Conservation (phyloP, 805 yeast species). For the Kluyveromyces starmeri region DNA sequence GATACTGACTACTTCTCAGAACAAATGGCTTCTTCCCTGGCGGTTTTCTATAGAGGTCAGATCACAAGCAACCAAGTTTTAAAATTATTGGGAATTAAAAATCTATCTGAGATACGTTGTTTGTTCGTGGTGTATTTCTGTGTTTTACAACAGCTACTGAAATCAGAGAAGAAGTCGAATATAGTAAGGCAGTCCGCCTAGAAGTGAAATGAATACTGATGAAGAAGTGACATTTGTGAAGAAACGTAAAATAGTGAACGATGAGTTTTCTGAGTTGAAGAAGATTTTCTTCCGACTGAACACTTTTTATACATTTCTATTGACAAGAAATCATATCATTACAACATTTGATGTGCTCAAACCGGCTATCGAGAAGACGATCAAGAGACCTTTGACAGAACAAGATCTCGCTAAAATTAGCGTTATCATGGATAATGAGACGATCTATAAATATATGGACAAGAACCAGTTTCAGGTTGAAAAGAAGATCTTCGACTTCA, state of each 20-base stretch:
- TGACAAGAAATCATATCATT: conserved; percentile 50
- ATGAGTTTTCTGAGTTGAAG: conserved; percentile 33
- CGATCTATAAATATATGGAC: conserved; percentile 68
- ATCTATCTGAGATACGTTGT: too few species aligned
- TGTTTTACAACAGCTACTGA: too few species aligned
- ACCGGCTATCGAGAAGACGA: conserved; percentile 42
- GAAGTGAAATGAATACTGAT: too few species aligned
- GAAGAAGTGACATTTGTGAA: conserved; percentile 4
- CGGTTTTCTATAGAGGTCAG: too few species aligned
- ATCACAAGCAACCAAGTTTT: too few species aligned
- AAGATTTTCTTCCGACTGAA: conserved; percentile 44
- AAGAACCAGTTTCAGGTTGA: conserved; percentile 50
- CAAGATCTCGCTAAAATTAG: conserved; percentile 59
- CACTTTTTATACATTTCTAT: conserved; percentile 54
- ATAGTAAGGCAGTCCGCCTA: too few species aligned
- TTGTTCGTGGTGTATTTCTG: too few species aligned
- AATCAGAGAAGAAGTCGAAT: too few species aligned
- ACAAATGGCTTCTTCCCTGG: too few species aligned
- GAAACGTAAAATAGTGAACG: conserved; percentile 13
- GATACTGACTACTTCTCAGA: too few species aligned
- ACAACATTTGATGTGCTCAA: conserved; percentile 48
- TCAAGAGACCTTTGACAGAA: conserved; percentile 35
- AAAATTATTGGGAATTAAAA: too few species aligned
- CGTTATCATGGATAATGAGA: conserved; percentile 57
- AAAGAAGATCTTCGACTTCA: conserved; percentile 30